Evolutionary conservation across 2,329 filamentous ascomycete species (phyloP), one percentile per base, ranked within the genome.

Genomic region (Ceratocystis smalleyi): DNA sequence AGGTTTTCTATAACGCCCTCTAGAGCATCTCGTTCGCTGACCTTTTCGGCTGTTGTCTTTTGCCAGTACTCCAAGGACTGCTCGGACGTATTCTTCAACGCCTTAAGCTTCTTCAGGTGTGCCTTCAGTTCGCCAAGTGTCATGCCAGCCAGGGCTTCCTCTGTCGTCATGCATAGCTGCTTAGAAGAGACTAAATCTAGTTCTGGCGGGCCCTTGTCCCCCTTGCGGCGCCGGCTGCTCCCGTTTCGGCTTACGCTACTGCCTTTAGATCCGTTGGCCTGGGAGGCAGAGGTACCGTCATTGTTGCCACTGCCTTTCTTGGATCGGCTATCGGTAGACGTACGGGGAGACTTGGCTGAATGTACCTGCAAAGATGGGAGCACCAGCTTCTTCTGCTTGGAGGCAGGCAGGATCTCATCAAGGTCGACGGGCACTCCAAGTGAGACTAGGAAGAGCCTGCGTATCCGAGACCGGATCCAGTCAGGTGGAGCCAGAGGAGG

Each of bases 1-100:
- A 97, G 75, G 73, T 96, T 96, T 76, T 96, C 92, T 79, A 97
- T 96, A 17, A 97, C 92, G 0, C 90, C 91, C 73, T 97, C 92
- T 73, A 96, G 94, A 2, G 91, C 89, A 72, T 96, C 92, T 69
- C 94, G 86, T 72, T 97, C 92, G 49, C 89, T 89, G 68, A 95
- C 77, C 70, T 92, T 89, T 69, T 91, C 90, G 72, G 96, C 91
- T 63, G 88, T 86, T 70, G 85, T 79, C 77, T 89, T 88, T 69
- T 89, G 81, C 92, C 92, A 97, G 72, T 92, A 95, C 68, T 90
- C 88, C 62, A 96, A 77, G 47, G 91, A 84, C 66, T 89, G 83
- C 64, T 86, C 87, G 2, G 90, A 89, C 24, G 81, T 79, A n/a
- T 77, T 79, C 67, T 89, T 84, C 74, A 91, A 78, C 10, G 80